phyloP scores from a whole-genome alignment of 805 yeast species.

The Wickerhamomyces chaumierensis region DNA sequence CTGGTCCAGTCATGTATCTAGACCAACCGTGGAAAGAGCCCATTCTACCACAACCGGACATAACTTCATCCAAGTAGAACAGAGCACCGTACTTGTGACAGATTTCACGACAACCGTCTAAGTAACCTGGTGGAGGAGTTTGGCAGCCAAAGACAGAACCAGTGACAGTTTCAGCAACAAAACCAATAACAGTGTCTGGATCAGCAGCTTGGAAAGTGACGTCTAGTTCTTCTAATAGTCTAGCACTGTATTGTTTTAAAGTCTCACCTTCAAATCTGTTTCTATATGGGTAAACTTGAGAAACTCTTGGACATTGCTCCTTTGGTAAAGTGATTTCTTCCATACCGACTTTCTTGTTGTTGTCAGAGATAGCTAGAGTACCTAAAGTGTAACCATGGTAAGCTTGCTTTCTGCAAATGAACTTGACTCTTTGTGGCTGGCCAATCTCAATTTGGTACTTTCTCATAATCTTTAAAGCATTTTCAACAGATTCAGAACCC shows the following conservation, averaged over 20 bases:
- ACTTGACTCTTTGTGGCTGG: slow-evolving; percentile 24
- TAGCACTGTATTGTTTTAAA: slow-evolving; percentile 23
- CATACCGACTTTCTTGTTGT: slow-evolving; percentile 22
- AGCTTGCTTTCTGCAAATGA: slow-evolving; percentile 27
- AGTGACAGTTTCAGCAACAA: slow-evolving; percentile 28
- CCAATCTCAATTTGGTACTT: slow-evolving; percentile 29
- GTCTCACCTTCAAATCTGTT: slow-evolving; percentile 18
- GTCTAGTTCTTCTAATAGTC: slow-evolving; percentile 27
- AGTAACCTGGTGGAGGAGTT: slow-evolving; percentile 28
- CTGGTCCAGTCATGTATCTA: slow-evolving; percentile 19
- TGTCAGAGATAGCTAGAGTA: slow-evolving; percentile 26
- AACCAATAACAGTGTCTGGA: slow-evolving; percentile 27
- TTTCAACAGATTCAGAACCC: slow-evolving; percentile 54
- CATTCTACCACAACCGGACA: slow-evolving; percentile 39
- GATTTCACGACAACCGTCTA: slow-evolving; percentile 27
- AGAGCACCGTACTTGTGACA: slow-evolving; percentile 35
- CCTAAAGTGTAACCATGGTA: slow-evolving; percentile 36
- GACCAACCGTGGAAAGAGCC: slow-evolving; percentile 33
- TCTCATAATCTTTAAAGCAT: slow-evolving; percentile 41
- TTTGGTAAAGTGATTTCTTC: slow-evolving; percentile 7
- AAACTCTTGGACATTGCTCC: slow-evolving; percentile 4
- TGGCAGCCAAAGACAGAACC: slow-evolving; percentile 30
- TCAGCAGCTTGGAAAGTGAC: slow-evolving; percentile 24
- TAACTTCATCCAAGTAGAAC: slow-evolving; percentile 36
- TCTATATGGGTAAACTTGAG: slow-evolving; percentile 14